Percentiles rank a stretch among this genome's conserved stretches.
These are phyloP conservation scores for Monosporascus sp. DNA, from an alignment of 2,329 filamentous ascomycete genomes.

Conservation along the genomic window DNA sequence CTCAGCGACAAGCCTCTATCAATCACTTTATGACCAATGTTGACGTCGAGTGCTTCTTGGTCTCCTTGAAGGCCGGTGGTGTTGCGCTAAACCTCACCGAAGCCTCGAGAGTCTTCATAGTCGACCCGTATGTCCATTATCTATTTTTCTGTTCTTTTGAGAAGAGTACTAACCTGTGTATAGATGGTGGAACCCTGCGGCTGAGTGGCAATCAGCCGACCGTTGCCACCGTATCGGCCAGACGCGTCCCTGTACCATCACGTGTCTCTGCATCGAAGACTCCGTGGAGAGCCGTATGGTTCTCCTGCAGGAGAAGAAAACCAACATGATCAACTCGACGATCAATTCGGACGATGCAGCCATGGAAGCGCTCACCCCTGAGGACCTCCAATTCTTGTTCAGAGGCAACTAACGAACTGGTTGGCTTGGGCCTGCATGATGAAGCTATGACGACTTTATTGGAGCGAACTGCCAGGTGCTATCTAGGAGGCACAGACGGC, in stretches of 20 bases:
- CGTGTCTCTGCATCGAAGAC: conserved; percentile 91
- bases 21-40: conserved; percentile 95
- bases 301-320: conserved; percentile 95
- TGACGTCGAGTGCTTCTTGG: conserved; percentile 91
- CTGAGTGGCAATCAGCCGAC: conserved; percentile 97
- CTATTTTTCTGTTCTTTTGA: background rate
- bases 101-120: conserved; percentile 89
- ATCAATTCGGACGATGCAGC: conserved; percentile 90
- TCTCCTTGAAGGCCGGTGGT: conserved; percentile 92
- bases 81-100: conserved; percentile 95
- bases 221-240: conserved; percentile 93
- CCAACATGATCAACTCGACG: conserved; percentile 94
- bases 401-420: conserved; percentile 49
- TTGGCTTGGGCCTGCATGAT: background rate
- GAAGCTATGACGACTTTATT: background rate
- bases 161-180: conserved; percentile 2
- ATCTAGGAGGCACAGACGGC: background rate
- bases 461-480: background rate
- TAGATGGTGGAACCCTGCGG: conserved; percentile 99
- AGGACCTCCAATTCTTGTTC: conserved; percentile 97
- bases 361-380: conserved; percentile 83
- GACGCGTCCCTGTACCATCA: conserved; percentile 88
- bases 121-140: conserved; percentile 72
- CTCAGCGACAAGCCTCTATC: conserved; percentile 88
- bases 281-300: conserved; percentile 96